Evolutionary conservation across 805 yeast species (phyloP), one percentile per base, ranked within the genome.

Genomic region (Candida pini): DNA sequence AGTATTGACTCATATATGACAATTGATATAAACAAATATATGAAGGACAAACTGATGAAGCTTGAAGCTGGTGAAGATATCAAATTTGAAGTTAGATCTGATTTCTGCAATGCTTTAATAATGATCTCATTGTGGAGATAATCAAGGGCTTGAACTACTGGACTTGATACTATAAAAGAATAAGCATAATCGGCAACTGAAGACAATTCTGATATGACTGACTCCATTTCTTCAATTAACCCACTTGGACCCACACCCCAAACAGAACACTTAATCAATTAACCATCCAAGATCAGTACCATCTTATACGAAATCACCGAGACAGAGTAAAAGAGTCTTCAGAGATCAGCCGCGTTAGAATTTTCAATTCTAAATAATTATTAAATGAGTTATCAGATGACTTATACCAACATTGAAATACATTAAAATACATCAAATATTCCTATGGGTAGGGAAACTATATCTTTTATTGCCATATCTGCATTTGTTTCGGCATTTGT

Each of bases 11-110:
- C 62, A 39, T 60, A 58, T 3, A 48, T 9, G 1, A 34, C 26
- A 6, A 60, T 14, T 0, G 34, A 5, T 5, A 55, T 28, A 18
- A 54, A 46, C 0, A 40, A 10, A 24, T 57, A 60, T 1, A 47
- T 38, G 28, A 60, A 48, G 8, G 38, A 6, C 4, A 51, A 31
- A 4, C 63, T 59, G 26, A 60, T 49, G 4, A 38, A 23, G 21
- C 34, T 31, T 0, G 63, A 56, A 3, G 44, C 18, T 5, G 40
- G 34, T 4, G 52, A 47, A 6, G 31, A 26, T 15, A 59, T 36
- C 17, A 58, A 40, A 18, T 46, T 44, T 5, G 43, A 10, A 5
- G 60, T 47, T n/a, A 53, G 35, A 12, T 48, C 48, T 4, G 34
- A 33, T 19, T 37, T 38, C 3, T 29, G 7, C 9, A 54, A 25